Evolutionary conservation across 1,284 basidiomycete genomes (phyloP), one percentile per base, ranked within the genome.

Genomic region (Melampsora americana): DNA sequence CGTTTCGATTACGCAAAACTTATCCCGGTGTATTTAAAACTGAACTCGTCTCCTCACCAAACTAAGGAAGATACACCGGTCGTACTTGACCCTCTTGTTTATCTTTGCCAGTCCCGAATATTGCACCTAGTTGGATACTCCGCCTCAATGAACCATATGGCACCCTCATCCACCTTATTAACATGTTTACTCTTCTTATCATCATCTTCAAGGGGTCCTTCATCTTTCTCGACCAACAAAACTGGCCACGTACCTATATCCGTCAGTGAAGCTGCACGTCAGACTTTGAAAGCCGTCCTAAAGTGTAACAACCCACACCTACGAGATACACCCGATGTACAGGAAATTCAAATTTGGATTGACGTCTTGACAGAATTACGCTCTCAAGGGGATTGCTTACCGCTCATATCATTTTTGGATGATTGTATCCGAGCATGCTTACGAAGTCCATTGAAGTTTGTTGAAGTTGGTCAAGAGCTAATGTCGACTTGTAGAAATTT

Each of bases 1-100:
- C 67, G 67, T 30, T 76, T 76, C 59, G 74, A 76, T 48, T 65
- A 76, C 60, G 60, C 60, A 3, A 76, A 76, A 69, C 67, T 76
- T 12, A 69, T 69, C 50, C 44, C 66, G 16, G 67, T 61, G 18
- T 76, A 68, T 66, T 60, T 76, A 32, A 69, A 53, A 50, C 42
- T 75, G n/a, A 62, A 68, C 42, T 39, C 46, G 11, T 32, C 28
- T 35, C 53, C 26, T 56, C 32, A 23, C 11, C 18, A 53, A 53
- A 53, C 11, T 16, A 9, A 20, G 7, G 26, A n/a, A 26, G 50
- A 20, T 53, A 7, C 50, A 1, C 18, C 50, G 7, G 7, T 26
- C 26, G 18, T 53, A 53, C 50, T 53, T 26, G 50, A 53, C 50
- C 66, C 74, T 32, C 60, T 76, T 42, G 28, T 32, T 28, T 69